Conservation (phyloP, 1,284 basidiomycete genomes). For the Puccinia coronata region DNA sequence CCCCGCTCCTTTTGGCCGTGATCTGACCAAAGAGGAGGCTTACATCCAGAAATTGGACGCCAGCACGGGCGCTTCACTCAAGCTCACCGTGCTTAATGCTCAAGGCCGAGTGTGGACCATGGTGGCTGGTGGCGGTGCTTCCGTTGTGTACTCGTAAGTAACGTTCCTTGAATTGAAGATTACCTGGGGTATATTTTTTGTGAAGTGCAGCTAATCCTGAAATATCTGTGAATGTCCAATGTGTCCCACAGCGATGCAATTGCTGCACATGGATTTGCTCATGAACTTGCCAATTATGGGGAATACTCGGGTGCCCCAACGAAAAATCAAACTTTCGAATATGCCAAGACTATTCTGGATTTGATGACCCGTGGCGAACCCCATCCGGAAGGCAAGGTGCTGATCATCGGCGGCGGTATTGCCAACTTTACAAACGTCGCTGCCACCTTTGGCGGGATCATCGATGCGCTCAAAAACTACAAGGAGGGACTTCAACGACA, state of each 20-base stretch:
- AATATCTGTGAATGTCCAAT: neutral
- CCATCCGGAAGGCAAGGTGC: slow-evolving; percentile 85
- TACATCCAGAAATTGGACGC: no score
- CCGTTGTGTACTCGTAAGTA: slow-evolving; percentile 70
- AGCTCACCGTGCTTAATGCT: slow-evolving; percentile 92
- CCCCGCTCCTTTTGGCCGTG: slow-evolving; percentile 94
- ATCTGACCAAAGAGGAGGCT: no score
- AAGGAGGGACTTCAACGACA: slow-evolving; percentile 80
- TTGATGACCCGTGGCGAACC: slow-evolving; percentile 88
- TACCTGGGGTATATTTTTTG: no score
- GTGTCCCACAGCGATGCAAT: slow-evolving; percentile 80
- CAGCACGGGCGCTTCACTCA: no score
- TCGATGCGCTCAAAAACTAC: slow-evolving; percentile 92
- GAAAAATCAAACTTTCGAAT: slow-evolving; percentile 98
- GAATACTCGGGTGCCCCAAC: slow-evolving; percentile 99
- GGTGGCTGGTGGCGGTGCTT: no score
- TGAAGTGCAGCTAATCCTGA: neutral
- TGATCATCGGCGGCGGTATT: slow-evolving; percentile 99
- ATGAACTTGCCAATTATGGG: slow-evolving; percentile 98
- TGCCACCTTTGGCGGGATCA: slow-evolving; percentile 99
- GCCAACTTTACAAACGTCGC: slow-evolving; percentile 99
- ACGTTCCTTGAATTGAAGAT: no score
- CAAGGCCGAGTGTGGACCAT: slow-evolving; percentile 98
- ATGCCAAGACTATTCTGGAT: slow-evolving; percentile 97
- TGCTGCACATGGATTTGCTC: slow-evolving; percentile 90